phyloP scores from a whole-genome alignment of 2,329 filamentous ascomycete genomes.

The Coniochaeta sp. region DNA sequence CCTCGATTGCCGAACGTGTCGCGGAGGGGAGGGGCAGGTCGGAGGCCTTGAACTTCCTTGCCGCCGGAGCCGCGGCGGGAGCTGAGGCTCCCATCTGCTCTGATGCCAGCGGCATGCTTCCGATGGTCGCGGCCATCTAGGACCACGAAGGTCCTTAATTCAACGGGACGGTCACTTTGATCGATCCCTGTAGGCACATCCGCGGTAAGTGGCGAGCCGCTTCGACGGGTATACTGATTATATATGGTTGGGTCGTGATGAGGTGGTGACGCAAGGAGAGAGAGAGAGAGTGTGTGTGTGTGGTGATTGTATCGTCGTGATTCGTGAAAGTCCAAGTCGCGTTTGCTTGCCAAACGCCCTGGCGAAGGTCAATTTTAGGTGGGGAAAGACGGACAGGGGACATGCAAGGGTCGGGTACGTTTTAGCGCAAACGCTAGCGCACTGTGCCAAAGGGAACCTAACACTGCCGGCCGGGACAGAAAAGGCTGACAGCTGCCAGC shows the following conservation, averaged over 20 bases:
- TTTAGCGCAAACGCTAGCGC: neutral
- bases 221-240: neutral
- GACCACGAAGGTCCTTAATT: neutral
- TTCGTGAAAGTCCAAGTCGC: neutral
- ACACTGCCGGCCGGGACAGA: neutral
- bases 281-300: too few relatives aligned
- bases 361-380: neutral
- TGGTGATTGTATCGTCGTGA: neutral
- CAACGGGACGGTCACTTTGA: neutral
- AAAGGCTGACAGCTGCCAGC: neutral
- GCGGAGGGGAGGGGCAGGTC: constrained; percentile 67
- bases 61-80: neutral
- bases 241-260: neutral
- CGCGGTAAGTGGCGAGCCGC: neutral
- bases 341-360: neutral
- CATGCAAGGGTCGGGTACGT: neutral
- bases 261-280: neutral
- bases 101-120: neutral
- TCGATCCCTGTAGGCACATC: neutral
- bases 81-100: neutral
- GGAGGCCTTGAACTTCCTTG: constrained; percentile 47
- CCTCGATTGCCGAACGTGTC: constrained; percentile 68
- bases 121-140: neutral
- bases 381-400: neutral
- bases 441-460: neutral